Evolutionary conservation across 2,329 filamentous ascomycete genomes (phyloP), one percentile per base, ranked within the genome.

Genomic region (Beauveria asiatica): DNA sequence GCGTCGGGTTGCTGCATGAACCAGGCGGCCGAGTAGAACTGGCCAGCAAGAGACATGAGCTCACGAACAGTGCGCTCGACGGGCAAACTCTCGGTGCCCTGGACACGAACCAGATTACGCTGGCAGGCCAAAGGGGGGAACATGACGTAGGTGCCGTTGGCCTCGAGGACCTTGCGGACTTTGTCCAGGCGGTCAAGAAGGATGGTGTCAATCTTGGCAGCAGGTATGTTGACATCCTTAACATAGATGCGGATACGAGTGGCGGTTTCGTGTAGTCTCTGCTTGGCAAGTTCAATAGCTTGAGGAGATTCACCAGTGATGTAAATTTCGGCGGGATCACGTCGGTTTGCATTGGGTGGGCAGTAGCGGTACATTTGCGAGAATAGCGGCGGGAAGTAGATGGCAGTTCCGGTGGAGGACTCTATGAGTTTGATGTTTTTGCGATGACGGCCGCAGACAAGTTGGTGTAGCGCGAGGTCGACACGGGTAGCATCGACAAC

Each of bases 391-490:
- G 94, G 94, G 70, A 99, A 97, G 76, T 99, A 99, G 68, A 99
- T 97, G 64, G 94, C 93, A 9, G 94, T 97, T 68, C 92, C 91
- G 16, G 94, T 97, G 30, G 89, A 86, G 16, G 94, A 96, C 75
- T 99, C 94, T 69, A 99, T 97, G 68, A 94, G 79, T 78, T 97
- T 97, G 78, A 99, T 96, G 73, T 97, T 97, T 79, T 96, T 96
- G 67, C 94, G 85, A 67, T 92, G 93, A 53, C 94, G 89, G 53
- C 94, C 94, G 72, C 92, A 97, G 54, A 97, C 86, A 59, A 97
- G 81, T 61, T 92, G 94, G 72, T 99, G 94, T 71, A 96, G 83
- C 27, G 91, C 90, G 54, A 93, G 78, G 67, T 97, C 92, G 62
- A 96, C 81, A 70, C 89, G 89, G 69, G 92, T 85, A 52, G 82